These are phyloP conservation scores for Phytophthora pseudosyringae DNA, from an alignment of 352 stramenopile species.

Conservation along the genomic window DNA sequence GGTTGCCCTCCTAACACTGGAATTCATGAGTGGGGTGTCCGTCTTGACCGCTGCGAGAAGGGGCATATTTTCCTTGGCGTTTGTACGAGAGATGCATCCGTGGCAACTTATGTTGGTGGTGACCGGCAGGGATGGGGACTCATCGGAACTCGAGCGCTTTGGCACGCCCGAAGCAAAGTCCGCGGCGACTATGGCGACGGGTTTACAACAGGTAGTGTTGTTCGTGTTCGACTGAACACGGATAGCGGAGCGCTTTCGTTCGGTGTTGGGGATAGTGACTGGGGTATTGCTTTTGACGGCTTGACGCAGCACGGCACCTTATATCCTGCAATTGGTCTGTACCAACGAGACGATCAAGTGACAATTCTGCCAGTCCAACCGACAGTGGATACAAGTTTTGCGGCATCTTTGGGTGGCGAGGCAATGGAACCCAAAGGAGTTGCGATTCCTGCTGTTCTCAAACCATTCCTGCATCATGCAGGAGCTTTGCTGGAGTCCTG, in stretches of 20 bases:
- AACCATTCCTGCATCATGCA: conserved; percentile 79
- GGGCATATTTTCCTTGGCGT: conserved; percentile 92
- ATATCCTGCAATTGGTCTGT: conserved; percentile 88
- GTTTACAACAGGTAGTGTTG: conserved; percentile 86
- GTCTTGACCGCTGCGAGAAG: conserved; percentile 89
- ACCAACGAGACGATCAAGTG: conserved; percentile 90
- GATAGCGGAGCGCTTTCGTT: conserved; percentile 89
- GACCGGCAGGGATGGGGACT: conserved; percentile 90
- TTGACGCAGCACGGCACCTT: conserved; percentile 89
- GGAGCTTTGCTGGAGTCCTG: conserved; percentile 62
- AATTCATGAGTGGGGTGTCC: conserved; percentile 89
- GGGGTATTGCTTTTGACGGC: conserved; percentile 89
- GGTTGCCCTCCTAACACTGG: conserved; percentile 85
- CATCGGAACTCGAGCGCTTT: conserved; percentile 88
- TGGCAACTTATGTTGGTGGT: conserved; percentile 89
- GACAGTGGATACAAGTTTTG: conserved; percentile 41
- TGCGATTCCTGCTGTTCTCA: conserved; percentile 70
- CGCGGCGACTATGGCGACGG: conserved; percentile 89
- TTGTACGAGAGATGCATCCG: conserved; percentile 84
- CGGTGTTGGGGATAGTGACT: conserved; percentile 87
- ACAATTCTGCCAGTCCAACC: conserved; percentile 80
- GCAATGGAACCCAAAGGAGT: conserved; percentile 43
- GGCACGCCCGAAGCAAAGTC: conserved; percentile 91
- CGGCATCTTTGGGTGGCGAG: conserved; percentile 30
- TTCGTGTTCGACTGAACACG: conserved; percentile 86